A percentile compares a stretch with the other conserved stretches of the same genome.
Conservation (phyloP, 257 asterid genomes). For the Penstemon eatonii region DNA sequence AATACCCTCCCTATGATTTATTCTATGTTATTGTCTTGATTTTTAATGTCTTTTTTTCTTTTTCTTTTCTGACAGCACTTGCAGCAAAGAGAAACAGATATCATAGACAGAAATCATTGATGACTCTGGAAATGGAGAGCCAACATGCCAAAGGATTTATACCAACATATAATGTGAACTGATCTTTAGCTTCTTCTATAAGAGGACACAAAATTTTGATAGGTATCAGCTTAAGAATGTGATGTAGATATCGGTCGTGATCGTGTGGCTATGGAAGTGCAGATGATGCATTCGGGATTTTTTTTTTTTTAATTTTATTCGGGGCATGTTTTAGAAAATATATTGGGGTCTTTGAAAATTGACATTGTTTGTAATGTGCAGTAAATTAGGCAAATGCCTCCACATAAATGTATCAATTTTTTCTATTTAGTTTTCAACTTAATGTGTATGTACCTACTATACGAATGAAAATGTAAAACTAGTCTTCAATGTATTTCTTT, state of each 20-base stretch:
- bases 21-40: background rate
- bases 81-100: constrained; percentile 86
- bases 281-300: background rate
- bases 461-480: too few species aligned
- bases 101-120: constrained; percentile 82
- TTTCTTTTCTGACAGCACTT: constrained; percentile 51
- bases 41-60: background rate
- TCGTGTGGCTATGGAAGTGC: constrained; percentile 28
- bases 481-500: too few species aligned
- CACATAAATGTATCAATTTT: too few species aligned
- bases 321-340: too few species aligned
- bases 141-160: constrained; percentile 96
- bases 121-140: constrained; percentile 95
- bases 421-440: too few species aligned
- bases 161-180: constrained; percentile 64
- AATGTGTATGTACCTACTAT: too few species aligned
- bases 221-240: constrained; percentile 25
- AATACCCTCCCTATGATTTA: too few species aligned
- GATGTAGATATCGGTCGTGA: constrained; percentile 32
- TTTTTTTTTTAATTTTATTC: too few species aligned
- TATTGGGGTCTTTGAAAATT: too few species aligned
- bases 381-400: too few species aligned
- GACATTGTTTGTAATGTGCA: too few species aligned
- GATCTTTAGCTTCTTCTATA: constrained; percentile 30
- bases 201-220: constrained; percentile 27